phyloP scores from a whole-genome alignment of 176 grass and related monocot species.

The Neostapfia colusana region DNA sequence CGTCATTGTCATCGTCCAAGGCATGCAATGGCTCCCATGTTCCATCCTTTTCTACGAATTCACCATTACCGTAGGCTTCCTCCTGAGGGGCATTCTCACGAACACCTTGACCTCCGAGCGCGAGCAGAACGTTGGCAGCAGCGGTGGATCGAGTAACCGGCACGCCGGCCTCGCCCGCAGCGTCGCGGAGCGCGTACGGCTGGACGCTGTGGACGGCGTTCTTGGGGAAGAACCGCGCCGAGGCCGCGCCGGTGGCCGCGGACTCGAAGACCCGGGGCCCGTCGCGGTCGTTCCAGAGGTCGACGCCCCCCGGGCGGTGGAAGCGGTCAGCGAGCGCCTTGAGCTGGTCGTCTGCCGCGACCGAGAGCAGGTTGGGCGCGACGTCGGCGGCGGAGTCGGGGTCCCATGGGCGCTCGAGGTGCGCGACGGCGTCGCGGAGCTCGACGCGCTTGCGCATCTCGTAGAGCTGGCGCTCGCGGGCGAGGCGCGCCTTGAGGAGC shows the following conservation, averaged over 20 bases:
- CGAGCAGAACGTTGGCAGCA: neutral
- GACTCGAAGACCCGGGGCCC: slow-evolving; percentile 72
- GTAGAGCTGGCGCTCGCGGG: slow-evolving; percentile 89
- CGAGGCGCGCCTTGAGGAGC: slow-evolving; percentile 87
- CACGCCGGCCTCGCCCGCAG: neutral
- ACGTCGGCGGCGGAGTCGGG: slow-evolving; percentile 29
- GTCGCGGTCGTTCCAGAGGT: slow-evolving; percentile 95
- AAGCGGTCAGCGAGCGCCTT: slow-evolving; percentile 87
- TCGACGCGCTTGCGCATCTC: slow-evolving; percentile 92
- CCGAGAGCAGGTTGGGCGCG: slow-evolving; percentile 73
- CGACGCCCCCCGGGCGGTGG: slow-evolving; percentile 77
- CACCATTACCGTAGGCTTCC: neutral
- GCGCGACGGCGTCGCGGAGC: slow-evolving; percentile 62
- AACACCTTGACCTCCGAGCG: slow-evolving; percentile 38
- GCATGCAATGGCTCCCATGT: slow-evolving; percentile 33
- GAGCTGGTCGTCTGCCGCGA: slow-evolving; percentile 84
- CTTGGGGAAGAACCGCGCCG: slow-evolving; percentile 88
- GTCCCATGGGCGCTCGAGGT: slow-evolving; percentile 92
- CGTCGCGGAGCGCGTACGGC: slow-evolving; percentile 38
- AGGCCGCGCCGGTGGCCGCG: slow-evolving; percentile 42
- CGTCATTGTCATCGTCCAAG: neutral
- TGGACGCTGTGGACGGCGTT: slow-evolving; percentile 70
- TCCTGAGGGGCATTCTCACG: slow-evolving; percentile 32
- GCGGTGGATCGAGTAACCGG: neutral
- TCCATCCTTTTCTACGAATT: slow-evolving; percentile 31